Conservation (phyloP, 2,329 filamentous ascomycete genomes). For the Ustilaginoidea virens region DNA sequence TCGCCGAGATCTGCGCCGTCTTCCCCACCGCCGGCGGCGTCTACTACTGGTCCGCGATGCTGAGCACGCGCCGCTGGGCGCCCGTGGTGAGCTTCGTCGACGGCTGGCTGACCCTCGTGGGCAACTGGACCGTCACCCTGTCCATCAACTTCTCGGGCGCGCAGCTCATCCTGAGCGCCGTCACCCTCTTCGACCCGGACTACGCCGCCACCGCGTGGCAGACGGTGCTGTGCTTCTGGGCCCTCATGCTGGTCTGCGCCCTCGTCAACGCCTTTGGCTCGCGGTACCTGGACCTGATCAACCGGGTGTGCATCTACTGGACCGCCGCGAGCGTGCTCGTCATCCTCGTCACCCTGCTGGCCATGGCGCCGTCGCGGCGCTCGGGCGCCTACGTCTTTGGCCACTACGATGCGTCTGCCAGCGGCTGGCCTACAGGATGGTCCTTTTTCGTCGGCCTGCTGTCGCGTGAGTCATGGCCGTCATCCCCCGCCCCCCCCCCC, state of each 20-base stretch:
- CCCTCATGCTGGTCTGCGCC: slow-evolving; percentile 47
- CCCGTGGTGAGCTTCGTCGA: slow-evolving; percentile 54
- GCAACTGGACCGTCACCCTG: slow-evolving; percentile 55
- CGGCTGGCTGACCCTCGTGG: slow-evolving; percentile 59
- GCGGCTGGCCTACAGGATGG: slow-evolving; percentile 54
- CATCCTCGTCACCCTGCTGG: slow-evolving; percentile 54
- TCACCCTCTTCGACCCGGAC: slow-evolving; percentile 46
- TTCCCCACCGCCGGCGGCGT: slow-evolving; percentile 45
- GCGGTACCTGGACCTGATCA: slow-evolving; percentile 47
- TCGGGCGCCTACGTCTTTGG: slow-evolving; percentile 51
- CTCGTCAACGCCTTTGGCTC: slow-evolving; percentile 50
- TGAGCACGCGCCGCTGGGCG: slow-evolving; percentile 45
- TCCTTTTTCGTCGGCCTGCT: slow-evolving; percentile 40
- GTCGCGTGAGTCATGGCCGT: slow-evolving; percentile 21
- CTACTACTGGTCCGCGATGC: slow-evolving; percentile 60
- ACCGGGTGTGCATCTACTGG: slow-evolving; percentile 60
- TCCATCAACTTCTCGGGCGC: slow-evolving; percentile 58
- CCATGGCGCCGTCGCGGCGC: slow-evolving; percentile 48
- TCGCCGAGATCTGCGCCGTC: slow-evolving; percentile 60
- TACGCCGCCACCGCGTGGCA: slow-evolving; percentile 51
- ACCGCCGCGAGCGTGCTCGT: slow-evolving; percentile 52
- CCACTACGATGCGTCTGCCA: slow-evolving; percentile 50
- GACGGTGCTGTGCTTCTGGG: slow-evolving; percentile 61
- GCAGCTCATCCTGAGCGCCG: slow-evolving; percentile 51
- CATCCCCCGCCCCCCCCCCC: not conserved